These are phyloP conservation scores for Diaporthe citriasiana DNA, from an alignment of 2,329 filamentous ascomycete species.

Conservation along the genomic window DNA sequence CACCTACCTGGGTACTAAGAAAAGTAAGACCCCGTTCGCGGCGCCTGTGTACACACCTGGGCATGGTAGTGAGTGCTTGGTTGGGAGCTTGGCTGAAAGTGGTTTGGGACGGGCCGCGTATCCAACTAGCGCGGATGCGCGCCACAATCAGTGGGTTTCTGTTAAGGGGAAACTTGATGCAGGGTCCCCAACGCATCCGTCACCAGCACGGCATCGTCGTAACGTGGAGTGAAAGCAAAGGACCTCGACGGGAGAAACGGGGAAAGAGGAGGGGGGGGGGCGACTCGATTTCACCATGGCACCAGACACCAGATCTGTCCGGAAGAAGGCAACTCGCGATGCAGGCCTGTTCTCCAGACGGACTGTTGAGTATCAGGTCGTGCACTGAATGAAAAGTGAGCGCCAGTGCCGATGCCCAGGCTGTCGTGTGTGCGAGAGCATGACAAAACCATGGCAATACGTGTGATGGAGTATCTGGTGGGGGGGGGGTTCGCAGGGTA, in stretches of 20 bases:
- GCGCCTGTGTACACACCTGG: slow-evolving; percentile 32
- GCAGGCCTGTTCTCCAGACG: not conserved
- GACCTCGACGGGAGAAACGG: slow-evolving; percentile 7
- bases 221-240: slow-evolving; percentile 29
- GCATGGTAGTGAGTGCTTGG: slow-evolving; percentile 32
- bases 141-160: not conserved
- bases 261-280: not conserved
- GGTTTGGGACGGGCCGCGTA: slow-evolving; percentile 23
- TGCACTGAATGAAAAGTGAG: slow-evolving; percentile 14
- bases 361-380: not conserved
- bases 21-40: slow-evolving; percentile 25
- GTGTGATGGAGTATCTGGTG: slow-evolving; percentile 3
- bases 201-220: slow-evolving; percentile 23
- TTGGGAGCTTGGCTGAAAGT: slow-evolving; percentile 33
- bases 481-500: slow-evolving; percentile 10
- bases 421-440: not conserved
- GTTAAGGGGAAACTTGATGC: slow-evolving; percentile 14
- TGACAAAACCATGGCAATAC: not conserved
- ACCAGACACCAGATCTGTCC: not conserved
- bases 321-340: not conserved
- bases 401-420: not conserved
- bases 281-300: not conserved
- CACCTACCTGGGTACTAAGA: slow-evolving; percentile 13
- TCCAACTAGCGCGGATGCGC: not conserved
- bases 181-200: slow-evolving; percentile 30